A percentile compares a stretch with the other conserved stretches of the same genome.
These are phyloP conservation scores for Stagonosporopsis tanaceti DNA, from an alignment of 2,329 filamentous ascomycete species.

Conservation along the genomic window DNA sequence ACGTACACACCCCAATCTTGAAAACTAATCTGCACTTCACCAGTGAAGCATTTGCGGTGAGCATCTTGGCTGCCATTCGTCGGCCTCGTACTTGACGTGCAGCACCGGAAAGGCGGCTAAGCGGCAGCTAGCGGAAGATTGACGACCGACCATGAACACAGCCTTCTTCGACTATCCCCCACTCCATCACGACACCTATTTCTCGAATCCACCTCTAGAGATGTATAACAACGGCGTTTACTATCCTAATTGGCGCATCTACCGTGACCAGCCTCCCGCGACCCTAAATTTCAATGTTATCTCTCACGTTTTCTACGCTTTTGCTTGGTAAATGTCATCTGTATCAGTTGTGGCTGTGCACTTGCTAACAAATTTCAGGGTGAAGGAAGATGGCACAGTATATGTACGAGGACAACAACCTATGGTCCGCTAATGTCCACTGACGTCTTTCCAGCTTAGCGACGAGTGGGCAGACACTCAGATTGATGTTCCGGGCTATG, in stretches of 20 bases:
- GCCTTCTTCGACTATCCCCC: conserved; percentile 29
- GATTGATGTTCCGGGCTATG: conserved; percentile 73
- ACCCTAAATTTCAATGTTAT: conserved; percentile 78
- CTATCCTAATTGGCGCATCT: conserved; percentile 81
- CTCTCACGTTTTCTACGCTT: conserved; percentile 84
- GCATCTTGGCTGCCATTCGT: conserved; percentile 19
- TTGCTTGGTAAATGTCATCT: conserved; percentile 63
- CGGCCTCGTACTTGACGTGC: conserved; percentile 37
- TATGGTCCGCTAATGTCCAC: conserved; percentile 33
- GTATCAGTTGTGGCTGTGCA: conserved; percentile 18
- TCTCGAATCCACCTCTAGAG: conserved; percentile 40
- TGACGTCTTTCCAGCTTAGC: conserved; percentile 65
- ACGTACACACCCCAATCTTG: background rate
- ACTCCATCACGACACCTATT: conserved; percentile 35
- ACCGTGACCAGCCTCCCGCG: conserved; percentile 75
- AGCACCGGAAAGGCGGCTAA: conserved; percentile 42
- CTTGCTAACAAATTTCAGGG: conserved; percentile 54
- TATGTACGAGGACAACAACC: conserved; percentile 66
- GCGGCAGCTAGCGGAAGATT: conserved; percentile 33
- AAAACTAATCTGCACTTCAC: conserved; percentile 1
- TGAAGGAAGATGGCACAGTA: conserved; percentile 75
- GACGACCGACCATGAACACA: conserved; percentile 42
- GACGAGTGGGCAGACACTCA: conserved; percentile 80
- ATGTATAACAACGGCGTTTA: conserved; percentile 76
- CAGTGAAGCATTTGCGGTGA: conserved; percentile 6